Evolutionary conservation across 768 basidiomycete genomes (phyloP).

Genomic region (Postia placenta): DNA sequence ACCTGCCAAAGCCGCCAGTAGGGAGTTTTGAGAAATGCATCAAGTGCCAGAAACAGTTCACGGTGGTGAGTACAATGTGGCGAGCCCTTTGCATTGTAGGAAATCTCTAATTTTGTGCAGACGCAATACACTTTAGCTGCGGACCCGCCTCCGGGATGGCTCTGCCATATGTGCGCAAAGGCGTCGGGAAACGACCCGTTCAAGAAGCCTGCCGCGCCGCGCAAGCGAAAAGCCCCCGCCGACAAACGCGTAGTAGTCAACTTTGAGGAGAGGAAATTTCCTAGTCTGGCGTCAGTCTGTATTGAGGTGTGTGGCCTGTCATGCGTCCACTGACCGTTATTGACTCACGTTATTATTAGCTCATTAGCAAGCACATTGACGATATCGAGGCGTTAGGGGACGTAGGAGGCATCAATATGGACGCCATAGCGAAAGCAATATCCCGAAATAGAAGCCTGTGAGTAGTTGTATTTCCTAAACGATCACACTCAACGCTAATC

Average conservation of each 20-base stretch:
- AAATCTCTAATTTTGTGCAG: conserved; percentile 30
- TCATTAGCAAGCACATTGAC: conserved; percentile 81
- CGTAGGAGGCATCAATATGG: conserved; percentile 79
- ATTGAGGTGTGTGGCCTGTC: conserved; percentile 52
- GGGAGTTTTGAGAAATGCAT: conserved; percentile 82
- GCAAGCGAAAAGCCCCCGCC: conserved; percentile 54
- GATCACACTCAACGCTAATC: too few species aligned
- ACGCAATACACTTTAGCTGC: conserved; percentile 83
- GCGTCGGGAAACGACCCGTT: conserved; percentile 76
- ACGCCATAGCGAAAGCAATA: conserved; percentile 77
- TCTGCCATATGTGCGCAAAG: conserved; percentile 84
- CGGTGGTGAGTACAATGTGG: conserved; percentile 79
- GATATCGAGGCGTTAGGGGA: conserved; percentile 88
- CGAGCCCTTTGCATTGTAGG: not conserved
- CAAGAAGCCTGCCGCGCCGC: conserved; percentile 63
- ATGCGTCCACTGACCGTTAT: not conserved
- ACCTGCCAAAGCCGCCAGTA: conserved; percentile 50
- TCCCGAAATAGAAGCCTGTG: conserved; percentile 79
- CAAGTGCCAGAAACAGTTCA: conserved; percentile 78
- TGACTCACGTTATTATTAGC: conserved; percentile 34
- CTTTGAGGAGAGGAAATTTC: conserved; percentile 66
- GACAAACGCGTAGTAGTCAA: conserved; percentile 65
- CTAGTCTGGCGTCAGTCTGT: conserved; percentile 71
- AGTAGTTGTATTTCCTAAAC: conserved; percentile 33
- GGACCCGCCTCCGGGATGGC: conserved; percentile 62